Evolutionary conservation across 2,329 filamentous ascomycete species (phyloP).

Genomic region (Claviceps capensis): DNA sequence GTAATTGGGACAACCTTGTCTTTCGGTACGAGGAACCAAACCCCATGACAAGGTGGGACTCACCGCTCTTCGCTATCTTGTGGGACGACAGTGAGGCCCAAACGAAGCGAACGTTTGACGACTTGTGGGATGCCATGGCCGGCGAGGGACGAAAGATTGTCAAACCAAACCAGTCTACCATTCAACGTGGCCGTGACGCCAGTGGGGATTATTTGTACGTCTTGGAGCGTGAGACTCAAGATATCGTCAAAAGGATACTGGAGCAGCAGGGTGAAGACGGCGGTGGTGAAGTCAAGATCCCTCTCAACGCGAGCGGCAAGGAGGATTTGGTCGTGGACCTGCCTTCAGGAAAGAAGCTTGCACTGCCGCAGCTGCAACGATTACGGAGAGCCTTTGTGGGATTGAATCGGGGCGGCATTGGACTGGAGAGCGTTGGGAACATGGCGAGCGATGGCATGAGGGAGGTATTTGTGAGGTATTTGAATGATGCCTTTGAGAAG

Average conservation of each 20-base stretch:
- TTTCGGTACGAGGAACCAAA: slow-evolving; percentile 82
- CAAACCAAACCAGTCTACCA: slow-evolving; percentile 61
- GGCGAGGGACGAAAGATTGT: slow-evolving; percentile 50
- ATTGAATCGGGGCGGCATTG: slow-evolving; percentile 59
- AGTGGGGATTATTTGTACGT: slow-evolving; percentile 65
- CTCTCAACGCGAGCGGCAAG: slow-evolving; percentile 18
- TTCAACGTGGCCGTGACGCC: slow-evolving; percentile 48
- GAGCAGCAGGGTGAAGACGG: slow-evolving; percentile 59
- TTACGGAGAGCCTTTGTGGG: slow-evolving; percentile 64
- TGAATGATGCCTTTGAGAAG: slow-evolving; percentile 51
- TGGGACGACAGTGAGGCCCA: slow-evolving; percentile 60
- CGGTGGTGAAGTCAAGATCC: slow-evolving; percentile 40
- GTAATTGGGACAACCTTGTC: slow-evolving; percentile 64
- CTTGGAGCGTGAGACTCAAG: slow-evolving; percentile 66
- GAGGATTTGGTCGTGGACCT: slow-evolving; percentile 48
- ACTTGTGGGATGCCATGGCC: slow-evolving; percentile 62
- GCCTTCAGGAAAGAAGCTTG: slow-evolving; percentile 46
- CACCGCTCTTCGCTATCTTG: slow-evolving; percentile 64
- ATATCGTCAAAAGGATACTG: slow-evolving; percentile 56
- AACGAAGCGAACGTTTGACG: slow-evolving; percentile 39
- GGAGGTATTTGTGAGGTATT: slow-evolving; percentile 51
- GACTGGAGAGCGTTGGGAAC: slow-evolving; percentile 39
- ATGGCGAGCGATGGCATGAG: slow-evolving; percentile 40
- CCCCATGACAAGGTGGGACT: slow-evolving; percentile 73
- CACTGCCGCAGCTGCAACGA: slow-evolving; percentile 63